Conservation (phyloP, 2,329 filamentous ascomycete species). For the Aspergillus ibericus region DNA sequence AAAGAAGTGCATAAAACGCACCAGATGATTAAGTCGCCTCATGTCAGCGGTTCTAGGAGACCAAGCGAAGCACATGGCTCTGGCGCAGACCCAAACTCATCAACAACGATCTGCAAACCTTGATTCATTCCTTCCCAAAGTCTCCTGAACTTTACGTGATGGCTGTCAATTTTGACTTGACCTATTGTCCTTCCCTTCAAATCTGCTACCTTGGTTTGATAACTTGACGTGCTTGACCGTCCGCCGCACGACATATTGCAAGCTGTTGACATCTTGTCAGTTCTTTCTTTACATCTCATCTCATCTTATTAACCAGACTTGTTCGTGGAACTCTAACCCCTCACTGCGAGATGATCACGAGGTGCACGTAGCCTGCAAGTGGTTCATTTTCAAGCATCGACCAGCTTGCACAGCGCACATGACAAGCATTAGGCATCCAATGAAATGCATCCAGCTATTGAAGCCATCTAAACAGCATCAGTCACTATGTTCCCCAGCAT, state of each 20-base stretch:
- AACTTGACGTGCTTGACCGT: not conserved
- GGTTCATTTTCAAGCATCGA: not conserved
- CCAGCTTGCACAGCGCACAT: not conserved
- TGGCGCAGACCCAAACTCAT: not conserved
- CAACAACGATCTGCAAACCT: not conserved
- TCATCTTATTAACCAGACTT: too few relatives aligned
- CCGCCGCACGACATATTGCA: not conserved
- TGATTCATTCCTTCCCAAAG: not conserved
- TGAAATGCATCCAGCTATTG: not conserved
- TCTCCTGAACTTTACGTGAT: not conserved
- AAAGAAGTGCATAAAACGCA: not conserved
- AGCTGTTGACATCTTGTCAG: too few relatives aligned
- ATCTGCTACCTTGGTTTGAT: not conserved
- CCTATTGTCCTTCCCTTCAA: not conserved
- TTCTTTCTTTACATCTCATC: too few relatives aligned
- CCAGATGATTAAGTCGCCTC: not conserved
- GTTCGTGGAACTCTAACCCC: not conserved
- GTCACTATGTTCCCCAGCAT: not conserved
- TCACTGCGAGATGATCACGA: not conserved
- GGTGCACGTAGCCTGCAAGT: not conserved
- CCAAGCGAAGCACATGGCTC: not conserved
- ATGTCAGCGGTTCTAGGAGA: not conserved
- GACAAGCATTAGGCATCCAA: not conserved
- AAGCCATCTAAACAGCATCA: not conserved
- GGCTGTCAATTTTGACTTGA: not conserved